Percentiles rank a stretch among this genome's conserved stretches.
Evolutionary conservation across 352 stramenopile species (phyloP).

Genomic region (Pythium dissotocum): DNA sequence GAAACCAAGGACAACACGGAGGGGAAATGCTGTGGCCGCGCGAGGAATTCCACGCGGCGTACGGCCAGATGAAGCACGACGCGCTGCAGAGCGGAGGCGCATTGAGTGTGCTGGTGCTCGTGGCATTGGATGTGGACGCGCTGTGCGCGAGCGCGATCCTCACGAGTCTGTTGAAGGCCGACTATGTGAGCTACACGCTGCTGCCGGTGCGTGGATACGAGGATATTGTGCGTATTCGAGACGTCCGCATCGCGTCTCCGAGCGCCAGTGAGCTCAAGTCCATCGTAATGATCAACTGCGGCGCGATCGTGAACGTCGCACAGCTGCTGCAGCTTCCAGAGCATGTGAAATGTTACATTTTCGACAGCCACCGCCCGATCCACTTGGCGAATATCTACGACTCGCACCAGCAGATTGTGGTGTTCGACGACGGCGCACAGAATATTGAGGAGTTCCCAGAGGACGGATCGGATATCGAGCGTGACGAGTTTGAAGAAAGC

Average conservation of each 20-base stretch:
- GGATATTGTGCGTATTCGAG: constrained; percentile 77
- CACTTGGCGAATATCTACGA: constrained; percentile 97
- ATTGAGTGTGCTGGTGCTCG: constrained; percentile 89
- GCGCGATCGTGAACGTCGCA: constrained; percentile 91
- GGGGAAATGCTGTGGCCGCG: constrained; percentile 74
- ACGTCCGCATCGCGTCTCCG: constrained; percentile 57
- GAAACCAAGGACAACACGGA: neutral
- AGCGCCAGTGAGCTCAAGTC: constrained; percentile 75
- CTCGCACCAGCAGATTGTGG: constrained; percentile 67
- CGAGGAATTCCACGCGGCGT: constrained; percentile 85
- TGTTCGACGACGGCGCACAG: constrained; percentile 82
- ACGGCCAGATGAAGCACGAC: constrained; percentile 81
- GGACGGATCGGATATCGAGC: constrained; percentile 81
- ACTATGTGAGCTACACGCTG: constrained; percentile 77
- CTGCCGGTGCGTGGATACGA: constrained; percentile 81
- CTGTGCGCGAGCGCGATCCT: constrained; percentile 95
- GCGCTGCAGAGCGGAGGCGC: constrained; percentile 66
- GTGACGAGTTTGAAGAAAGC: constrained; percentile 57
- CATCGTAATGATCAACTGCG: constrained; percentile 95
- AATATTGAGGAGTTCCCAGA: constrained; percentile 72
- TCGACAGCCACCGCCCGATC: constrained; percentile 95
- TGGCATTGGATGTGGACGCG: constrained; percentile 93
- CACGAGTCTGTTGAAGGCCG: constrained; percentile 70
- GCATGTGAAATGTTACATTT: constrained; percentile 90
- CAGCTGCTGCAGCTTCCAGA: constrained; percentile 73